These are phyloP conservation scores for Neonectria coccinea DNA, from an alignment of 2,329 filamentous ascomycete genomes.

Conservation along the genomic window DNA sequence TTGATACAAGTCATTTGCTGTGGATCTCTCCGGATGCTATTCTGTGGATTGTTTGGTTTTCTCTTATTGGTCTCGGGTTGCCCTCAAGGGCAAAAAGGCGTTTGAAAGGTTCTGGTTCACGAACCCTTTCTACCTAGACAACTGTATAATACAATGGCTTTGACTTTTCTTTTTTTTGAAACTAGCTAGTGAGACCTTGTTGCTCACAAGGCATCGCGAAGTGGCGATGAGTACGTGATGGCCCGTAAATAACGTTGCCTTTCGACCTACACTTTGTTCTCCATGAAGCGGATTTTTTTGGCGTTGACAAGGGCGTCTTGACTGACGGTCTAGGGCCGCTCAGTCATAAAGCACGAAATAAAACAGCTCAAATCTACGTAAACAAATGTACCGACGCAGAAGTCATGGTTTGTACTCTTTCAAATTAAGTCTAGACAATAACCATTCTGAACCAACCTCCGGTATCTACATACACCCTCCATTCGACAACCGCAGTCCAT, in stretches of 20 bases:
- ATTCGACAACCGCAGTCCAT: conserved; percentile 1
- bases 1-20: no score
- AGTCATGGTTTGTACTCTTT: conserved; percentile 11
- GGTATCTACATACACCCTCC: conserved; percentile 12
- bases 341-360: not conserved
- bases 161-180: conserved; percentile 18
- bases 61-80: not conserved
- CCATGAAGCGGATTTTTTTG: no score
- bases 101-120: conserved; percentile 28
- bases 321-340: not conserved
- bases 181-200: not conserved
- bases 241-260: not conserved
- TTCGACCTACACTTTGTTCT: not conserved
- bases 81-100: conserved; percentile 21
- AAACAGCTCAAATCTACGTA: not conserved
- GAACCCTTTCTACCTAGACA: conserved; percentile 32
- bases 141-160: conserved; percentile 27
- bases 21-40: not conserved
- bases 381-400: not conserved
- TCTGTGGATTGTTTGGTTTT: not conserved
- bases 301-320: not conserved
- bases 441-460: conserved; percentile 21
- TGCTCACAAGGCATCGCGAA: not conserved
- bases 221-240: conserved; percentile 9
- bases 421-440: conserved; percentile 25